phyloP scores from a whole-genome alignment of 148 eudicot species.

The Camellia lanceoleosa region DNA sequence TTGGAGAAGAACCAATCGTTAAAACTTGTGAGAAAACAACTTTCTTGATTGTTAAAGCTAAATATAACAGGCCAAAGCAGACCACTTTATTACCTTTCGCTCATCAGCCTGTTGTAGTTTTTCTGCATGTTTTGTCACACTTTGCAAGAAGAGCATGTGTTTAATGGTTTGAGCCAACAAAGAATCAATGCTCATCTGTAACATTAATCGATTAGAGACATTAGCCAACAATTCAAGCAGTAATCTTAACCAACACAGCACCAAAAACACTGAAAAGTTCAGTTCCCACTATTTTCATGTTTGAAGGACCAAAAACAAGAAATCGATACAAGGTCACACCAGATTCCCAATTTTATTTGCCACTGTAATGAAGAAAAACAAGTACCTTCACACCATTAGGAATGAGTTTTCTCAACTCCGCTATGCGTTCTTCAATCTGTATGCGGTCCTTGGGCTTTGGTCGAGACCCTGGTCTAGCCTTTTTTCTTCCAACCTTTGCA shows the following conservation, averaged over 20 bases:
- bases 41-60: not conserved
- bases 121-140: constrained; percentile 55
- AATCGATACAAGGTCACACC: not conserved
- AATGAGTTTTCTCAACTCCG: constrained; percentile 76
- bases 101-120: constrained; percentile 45
- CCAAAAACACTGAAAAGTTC: not conserved
- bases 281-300: not conserved
- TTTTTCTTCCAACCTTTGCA: constrained; percentile 52
- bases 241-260: not conserved
- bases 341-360: not conserved
- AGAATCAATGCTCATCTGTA: constrained; percentile 79
- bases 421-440: constrained; percentile 69
- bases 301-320: too few relatives aligned
- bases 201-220: constrained; percentile 12
- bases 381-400: constrained; percentile 88
- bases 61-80: not conserved
- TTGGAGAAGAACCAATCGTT: not conserved
- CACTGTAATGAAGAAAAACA: not conserved
- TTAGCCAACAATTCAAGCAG: constrained; percentile 11
- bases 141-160: constrained; percentile 78
- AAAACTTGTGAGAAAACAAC: not conserved
- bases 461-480: constrained; percentile 64
- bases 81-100: constrained; percentile 50
- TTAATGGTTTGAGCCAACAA: constrained; percentile 65
- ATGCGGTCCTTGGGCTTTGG: constrained; percentile 90